Evolutionary conservation across 106 monocot genomes (phyloP).

Genomic region (Dendrobium catenatum): DNA sequence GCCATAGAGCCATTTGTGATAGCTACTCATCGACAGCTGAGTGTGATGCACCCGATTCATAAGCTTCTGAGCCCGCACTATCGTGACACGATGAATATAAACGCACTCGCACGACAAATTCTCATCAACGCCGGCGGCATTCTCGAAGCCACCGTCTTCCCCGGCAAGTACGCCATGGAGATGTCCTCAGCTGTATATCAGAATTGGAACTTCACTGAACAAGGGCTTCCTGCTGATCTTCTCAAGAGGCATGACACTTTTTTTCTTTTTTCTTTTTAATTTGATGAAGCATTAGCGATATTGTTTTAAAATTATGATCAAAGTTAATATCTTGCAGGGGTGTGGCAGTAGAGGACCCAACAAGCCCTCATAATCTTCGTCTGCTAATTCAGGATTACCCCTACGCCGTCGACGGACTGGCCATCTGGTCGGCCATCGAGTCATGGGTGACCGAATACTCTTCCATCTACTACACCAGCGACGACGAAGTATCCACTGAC

Average conservation of each 20-base stretch:
- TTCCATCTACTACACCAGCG: constrained; percentile 23
- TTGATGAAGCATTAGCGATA: not conserved
- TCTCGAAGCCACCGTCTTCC: constrained; percentile 44
- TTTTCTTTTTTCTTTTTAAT: not conserved
- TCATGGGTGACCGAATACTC: constrained; percentile 33
- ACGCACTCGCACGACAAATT: constrained; percentile 52
- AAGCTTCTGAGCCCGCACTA: constrained; percentile 49
- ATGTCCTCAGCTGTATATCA: constrained; percentile 41
- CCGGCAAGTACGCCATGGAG: constrained; percentile 38
- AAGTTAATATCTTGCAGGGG: constrained; percentile 17
- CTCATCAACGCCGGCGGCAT: constrained; percentile 55
- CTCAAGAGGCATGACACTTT: constrained; percentile 18
- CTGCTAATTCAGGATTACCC: constrained; percentile 60
- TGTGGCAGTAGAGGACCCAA: constrained; percentile 44
- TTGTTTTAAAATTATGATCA: not conserved
- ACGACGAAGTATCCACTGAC: constrained; percentile 21
- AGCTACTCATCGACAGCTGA: constrained; percentile 47
- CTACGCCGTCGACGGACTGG: constrained; percentile 58
- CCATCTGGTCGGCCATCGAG: constrained; percentile 51
- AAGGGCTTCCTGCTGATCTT: constrained; percentile 50
- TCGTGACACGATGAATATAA: constrained; percentile 57
- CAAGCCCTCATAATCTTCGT: constrained; percentile 28
- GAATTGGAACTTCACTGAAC: constrained; percentile 44
- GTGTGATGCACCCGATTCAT: constrained; percentile 56
- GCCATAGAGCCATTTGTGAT: constrained; percentile 56